Evolutionary conservation across 2,329 filamentous ascomycete genomes (phyloP).

Genomic region (Peltaster fructicola): DNA sequence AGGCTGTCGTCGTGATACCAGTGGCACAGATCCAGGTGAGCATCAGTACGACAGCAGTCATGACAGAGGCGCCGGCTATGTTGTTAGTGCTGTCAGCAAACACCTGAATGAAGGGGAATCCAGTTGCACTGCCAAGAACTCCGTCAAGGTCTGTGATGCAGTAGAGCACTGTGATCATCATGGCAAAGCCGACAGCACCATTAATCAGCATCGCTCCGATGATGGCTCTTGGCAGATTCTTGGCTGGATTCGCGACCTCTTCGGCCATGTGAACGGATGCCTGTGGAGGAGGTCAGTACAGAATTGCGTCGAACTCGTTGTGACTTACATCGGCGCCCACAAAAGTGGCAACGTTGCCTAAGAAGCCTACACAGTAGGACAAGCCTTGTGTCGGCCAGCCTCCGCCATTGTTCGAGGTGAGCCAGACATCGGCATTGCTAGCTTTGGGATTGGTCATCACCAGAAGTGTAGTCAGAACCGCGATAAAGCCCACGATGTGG

Average conservation of each 20-base stretch:
- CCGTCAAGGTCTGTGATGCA: conserved; percentile 24
- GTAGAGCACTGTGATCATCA: conserved; percentile 28
- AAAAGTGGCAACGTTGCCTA: conserved; percentile 19
- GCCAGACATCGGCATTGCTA: conserved; percentile 14
- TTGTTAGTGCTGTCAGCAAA: conserved; percentile 30
- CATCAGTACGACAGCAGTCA: conserved; percentile 27
- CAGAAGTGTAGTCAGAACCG: conserved; percentile 30
- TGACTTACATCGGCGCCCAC: conserved; percentile 26
- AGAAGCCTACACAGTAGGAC: conserved; percentile 19
- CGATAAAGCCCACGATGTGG: conserved; percentile 37
- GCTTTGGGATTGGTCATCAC: conserved; percentile 13
- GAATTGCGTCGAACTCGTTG: too few relatives aligned
- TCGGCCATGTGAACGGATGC: conserved; percentile 33
- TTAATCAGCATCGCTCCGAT: conserved; percentile 31
- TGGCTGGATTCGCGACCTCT: conserved; percentile 31
- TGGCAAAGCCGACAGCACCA: conserved; percentile 28
- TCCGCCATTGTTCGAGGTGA: conserved; percentile 15
- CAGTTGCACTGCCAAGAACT: conserved; percentile 25
- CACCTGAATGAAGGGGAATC: conserved; percentile 34
- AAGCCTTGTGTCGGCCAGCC: conserved; percentile 19
- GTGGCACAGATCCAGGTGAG: conserved; percentile 18
- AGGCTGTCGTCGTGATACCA: conserved; percentile 24
- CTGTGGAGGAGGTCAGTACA: too few relatives aligned
- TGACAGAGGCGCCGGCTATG: conserved; percentile 26
- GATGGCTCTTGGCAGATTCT: conserved; percentile 31